Conservation (phyloP, 805 yeast species). For the Sugiyamaella americana region DNA sequence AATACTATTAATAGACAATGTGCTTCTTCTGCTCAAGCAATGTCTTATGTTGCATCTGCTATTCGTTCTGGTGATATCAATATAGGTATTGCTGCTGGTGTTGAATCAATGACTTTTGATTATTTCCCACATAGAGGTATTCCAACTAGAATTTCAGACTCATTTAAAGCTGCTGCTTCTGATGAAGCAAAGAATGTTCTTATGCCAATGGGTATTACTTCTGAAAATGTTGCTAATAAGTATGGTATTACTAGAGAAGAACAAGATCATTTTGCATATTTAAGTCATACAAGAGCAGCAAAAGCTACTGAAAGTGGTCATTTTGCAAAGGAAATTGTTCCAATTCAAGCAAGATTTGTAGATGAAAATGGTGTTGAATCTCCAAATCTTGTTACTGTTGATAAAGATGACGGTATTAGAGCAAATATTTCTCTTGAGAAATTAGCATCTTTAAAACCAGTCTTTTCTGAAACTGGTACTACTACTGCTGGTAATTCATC, state of each 20-base stretch:
- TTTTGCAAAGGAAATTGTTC: constrained; percentile 72
- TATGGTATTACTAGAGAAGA: constrained; percentile 51
- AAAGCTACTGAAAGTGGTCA: constrained; percentile 52
- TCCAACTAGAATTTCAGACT: constrained; percentile 31
- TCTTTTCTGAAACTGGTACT: constrained; percentile 64
- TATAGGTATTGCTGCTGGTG: constrained; percentile 38
- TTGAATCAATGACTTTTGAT: constrained; percentile 39
- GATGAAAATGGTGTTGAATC: constrained; percentile 12
- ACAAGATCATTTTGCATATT: constrained; percentile 77
- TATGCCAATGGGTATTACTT: constrained; percentile 86
- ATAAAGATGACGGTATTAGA: constrained; percentile 33
- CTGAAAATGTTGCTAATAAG: constrained; percentile 67
- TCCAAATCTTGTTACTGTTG: constrained; percentile 14
- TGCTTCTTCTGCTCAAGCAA: constrained; percentile 38
- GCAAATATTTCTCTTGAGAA: constrained; percentile 27
- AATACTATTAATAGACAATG: constrained; percentile 38
- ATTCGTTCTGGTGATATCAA: constrained; percentile 31
- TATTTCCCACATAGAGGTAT: constrained; percentile 38
- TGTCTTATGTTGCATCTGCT: constrained; percentile 32
- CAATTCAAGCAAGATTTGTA: constrained; percentile 41
- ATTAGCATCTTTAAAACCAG: constrained; percentile 32
- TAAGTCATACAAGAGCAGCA: constrained; percentile 67
- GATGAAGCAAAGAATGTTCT: constrained; percentile 56
- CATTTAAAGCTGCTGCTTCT: constrained; percentile 24
- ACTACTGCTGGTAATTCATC: constrained; percentile 92